Base-by-base conservation (phyloP, 345 rosid species). In the Sisymbrium altissimum region DNA sequence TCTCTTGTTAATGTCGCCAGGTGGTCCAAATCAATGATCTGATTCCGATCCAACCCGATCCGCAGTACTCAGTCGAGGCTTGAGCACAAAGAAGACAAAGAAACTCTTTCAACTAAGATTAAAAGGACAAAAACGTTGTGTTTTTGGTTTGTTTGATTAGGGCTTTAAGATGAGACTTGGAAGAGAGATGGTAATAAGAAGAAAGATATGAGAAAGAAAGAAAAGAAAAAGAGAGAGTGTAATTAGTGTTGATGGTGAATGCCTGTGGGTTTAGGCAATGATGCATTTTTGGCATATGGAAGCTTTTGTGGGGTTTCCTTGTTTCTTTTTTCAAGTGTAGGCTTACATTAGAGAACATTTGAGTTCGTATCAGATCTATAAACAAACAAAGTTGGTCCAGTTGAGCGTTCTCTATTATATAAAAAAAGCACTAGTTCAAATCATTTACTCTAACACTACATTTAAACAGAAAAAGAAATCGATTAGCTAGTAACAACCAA, bases 1-100 rank as follows among this genome's bases (percentile, higher is more conserved):
- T 77, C 86, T 78, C 82, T 84, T 70, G 80, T 83, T 67, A 86
- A 64, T 78, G 86, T 83, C 86, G 90, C 91, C 93, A 90, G 91
- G 80, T 79, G 89, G 48, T 70, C 66, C 54, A 38, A 45, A 7
- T 39, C 11, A 52, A 33, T 33, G 57, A 75, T 39, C 58, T 27
- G 30, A 11, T 35, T 41, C 45, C 39, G 15, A 39, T 56, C 1
- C 44, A 69, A 43, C 9, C 33, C 25, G 13, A 40, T 13, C 49
- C 30, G 27, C 50, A 5, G 25, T 38, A 25, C 50, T 58, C 39
- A 46, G 11, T 32, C n/a, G 36, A 61, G n/a, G 9, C 14, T 29
- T 69, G 17, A 38, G 30, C 10, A 72, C 38, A 30, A 67, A 55
- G 17, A 39, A 64, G 39, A 64, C 38, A 73, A 35, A 61, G 8